phyloP scores from a whole-genome alignment of 192 early-diverging fungal species.

The Podila epigama region DNA sequence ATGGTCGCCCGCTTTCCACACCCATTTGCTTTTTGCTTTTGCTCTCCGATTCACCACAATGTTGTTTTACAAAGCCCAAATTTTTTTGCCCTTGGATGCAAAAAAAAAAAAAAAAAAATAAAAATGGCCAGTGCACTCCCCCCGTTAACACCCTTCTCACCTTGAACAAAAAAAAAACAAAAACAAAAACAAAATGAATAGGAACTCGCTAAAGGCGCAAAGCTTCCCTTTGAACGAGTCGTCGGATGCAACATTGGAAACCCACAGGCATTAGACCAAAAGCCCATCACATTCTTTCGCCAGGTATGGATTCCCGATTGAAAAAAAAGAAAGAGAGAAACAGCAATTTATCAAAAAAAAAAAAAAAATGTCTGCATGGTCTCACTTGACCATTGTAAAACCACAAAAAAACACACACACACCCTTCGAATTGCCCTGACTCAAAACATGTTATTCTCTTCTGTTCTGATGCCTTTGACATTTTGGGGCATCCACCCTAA shows the following conservation, averaged over 20 bases:
- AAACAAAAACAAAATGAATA: background rate
- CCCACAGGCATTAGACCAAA: constrained; percentile 55
- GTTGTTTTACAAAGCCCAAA: no score
- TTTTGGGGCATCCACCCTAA: background rate
- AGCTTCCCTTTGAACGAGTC: constrained; percentile 34
- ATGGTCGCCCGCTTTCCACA: no score
- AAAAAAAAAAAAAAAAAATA: background rate
- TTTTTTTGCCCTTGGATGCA: no score
- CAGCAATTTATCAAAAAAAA: background rate
- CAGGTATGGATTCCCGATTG: constrained; percentile 62
- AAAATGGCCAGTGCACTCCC: background rate
- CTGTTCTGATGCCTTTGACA: background rate
- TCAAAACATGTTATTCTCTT: background rate
- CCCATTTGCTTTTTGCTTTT: background rate
- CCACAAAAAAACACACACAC: background rate
- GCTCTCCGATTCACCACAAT: no score
- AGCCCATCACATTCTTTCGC: constrained; percentile 96
- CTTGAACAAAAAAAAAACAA: background rate
- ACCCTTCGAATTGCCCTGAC: background rate
- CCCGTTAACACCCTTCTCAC: no score
- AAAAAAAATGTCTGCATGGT: background rate
- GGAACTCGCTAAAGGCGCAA: constrained; percentile 46
- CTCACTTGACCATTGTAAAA: background rate
- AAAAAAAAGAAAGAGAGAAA: background rate
- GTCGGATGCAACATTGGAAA: constrained; percentile 57